Base-by-base conservation (phyloP, 352 stramenopile species). In the Aphanomyces cochlioides region DNA sequence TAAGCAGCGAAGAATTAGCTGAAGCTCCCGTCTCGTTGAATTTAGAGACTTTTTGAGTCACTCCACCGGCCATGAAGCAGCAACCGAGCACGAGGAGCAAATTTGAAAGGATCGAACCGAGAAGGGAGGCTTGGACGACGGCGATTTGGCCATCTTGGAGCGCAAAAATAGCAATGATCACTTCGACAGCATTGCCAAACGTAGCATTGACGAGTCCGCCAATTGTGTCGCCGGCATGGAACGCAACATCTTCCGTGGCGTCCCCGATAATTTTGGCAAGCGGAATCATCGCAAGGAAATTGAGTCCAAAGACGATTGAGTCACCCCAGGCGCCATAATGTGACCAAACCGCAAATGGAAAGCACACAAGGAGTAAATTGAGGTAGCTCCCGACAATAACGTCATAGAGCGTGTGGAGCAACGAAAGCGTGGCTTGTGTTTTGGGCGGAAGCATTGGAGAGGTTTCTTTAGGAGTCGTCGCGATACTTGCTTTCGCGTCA, bases 31-130 rank as follows among this genome's bases (percentile, higher is more conserved):
- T 88, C 28, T 90, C 80, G 82, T 98, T 98, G 77, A 98, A 99
- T 53, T 80, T 79, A 75, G 88, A 95, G 74, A 96, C 89, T 67
- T 93, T 96, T 65, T 80, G 72, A 19, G 67, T 75, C 34, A 87
- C 59, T 4, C 87, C 85, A 40, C 96, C 96, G 28, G 97, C 90
- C 40, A 99, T 85, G 75, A 98, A 99, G 41, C 93, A 97, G 73
- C 96, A 93, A 37, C 97, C 97, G 71, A 99, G 96, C 12, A 99
- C 96, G 19, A 99, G 90, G 45, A 99, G 82, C 75, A 99, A 69
- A 76, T 99, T 99, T 40, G 93, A 98, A n/a, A 99, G 80, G 73
- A 99, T 97, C 8, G 92, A 98, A 5, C 97, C 97, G 50, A 99
- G 90, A 54, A 99, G 82, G 47, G 97, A 98, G 56, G 97, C 90